Evolutionary conservation across 805 yeast genomes (phyloP), one percentile per base, ranked within the genome.

Genomic region (Candida sithepensis): DNA sequence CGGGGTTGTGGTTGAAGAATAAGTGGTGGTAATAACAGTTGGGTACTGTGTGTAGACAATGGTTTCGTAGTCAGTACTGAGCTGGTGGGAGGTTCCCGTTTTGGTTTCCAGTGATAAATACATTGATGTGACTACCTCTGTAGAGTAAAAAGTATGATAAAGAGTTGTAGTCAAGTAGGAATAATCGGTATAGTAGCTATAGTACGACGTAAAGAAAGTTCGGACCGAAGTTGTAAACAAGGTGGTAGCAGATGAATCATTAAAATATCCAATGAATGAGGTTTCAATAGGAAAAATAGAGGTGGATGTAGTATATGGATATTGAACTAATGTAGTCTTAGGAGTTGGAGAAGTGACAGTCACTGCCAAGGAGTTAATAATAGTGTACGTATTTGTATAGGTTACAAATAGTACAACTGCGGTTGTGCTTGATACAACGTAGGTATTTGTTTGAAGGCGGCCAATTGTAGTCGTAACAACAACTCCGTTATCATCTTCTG

Each of bases 391-490:
- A 39, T 41, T 42, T 6, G 60, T 57, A 28, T 44, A 48, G 6
- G 60, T 52, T 14, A 54, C 43, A 10, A 52, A 46, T 6, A 40
- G 20, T 3, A 48, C 51, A 7, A 30, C 43, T 16, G 21, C 50
- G 6, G 44, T 10, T 7, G 46, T 49, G 4, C 57, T 51, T 9
- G 56, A 51, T 9, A 57, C 36, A 12, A 42, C 32, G 43, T 53
- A 57, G 4, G 59, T 56, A 23, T 55, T 46, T 3, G 57, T 52
- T 3, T 38, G 18, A 5, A 41, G 6, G 6, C 44, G 36, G 10
- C 56, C 54, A 9, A 48, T 28, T 10, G 51, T 49, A 1, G 53
- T 43, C 20, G 58, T 54, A n/a, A 52, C 38, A 3, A 48, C 44
- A n/a, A 39, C 32, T 6, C 45, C 50, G 8, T 21, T 14, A 14